A percentile compares a stretch with the other conserved stretches of the same genome.
Conservation (phyloP, 163 green algal species). For the Scenedesmus sp. region DNA sequence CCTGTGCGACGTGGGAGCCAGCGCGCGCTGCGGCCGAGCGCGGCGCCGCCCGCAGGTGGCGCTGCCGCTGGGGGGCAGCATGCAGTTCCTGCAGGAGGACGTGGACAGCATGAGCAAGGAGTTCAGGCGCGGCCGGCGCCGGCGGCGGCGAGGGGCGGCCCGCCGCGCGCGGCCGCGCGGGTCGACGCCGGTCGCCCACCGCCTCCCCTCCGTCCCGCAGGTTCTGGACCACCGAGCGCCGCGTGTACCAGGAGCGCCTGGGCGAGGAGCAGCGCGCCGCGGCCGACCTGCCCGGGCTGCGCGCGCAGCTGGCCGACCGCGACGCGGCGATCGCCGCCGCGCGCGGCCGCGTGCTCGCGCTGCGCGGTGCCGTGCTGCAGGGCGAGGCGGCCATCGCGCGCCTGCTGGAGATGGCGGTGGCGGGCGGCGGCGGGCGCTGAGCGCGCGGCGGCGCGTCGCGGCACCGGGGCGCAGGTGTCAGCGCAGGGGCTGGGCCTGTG, state of each 20-base stretch:
- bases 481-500: too few species aligned
- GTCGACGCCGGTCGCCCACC: neutral
- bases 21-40: too few species aligned
- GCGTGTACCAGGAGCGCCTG: constrained; percentile 59
- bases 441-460: too few species aligned
- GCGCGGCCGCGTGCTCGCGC: constrained; percentile 56
- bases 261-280: constrained; percentile 47
- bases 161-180: neutral
- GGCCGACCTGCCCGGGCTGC: constrained; percentile 45
- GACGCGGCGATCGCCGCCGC: constrained; percentile 45
- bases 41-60: too few species aligned
- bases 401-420: constrained; percentile 57
- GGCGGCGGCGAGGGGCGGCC: too few species aligned
- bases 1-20: too few species aligned
- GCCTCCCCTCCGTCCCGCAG: constrained; percentile 13
- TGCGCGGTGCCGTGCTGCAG: constrained; percentile 59
- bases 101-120: constrained; percentile 79
- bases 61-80: constrained; percentile 69
- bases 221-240: constrained; percentile 62
- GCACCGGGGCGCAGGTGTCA: too few species aligned
- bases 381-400: constrained; percentile 62
- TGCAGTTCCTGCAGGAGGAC: constrained; percentile 81
- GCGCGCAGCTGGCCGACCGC: constrained; percentile 51
- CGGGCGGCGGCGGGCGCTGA: neutral
- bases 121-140: constrained; percentile 60